Evolutionary conservation across 352 stramenopile species (phyloP).

Genomic region (Pythium monospermum): DNA sequence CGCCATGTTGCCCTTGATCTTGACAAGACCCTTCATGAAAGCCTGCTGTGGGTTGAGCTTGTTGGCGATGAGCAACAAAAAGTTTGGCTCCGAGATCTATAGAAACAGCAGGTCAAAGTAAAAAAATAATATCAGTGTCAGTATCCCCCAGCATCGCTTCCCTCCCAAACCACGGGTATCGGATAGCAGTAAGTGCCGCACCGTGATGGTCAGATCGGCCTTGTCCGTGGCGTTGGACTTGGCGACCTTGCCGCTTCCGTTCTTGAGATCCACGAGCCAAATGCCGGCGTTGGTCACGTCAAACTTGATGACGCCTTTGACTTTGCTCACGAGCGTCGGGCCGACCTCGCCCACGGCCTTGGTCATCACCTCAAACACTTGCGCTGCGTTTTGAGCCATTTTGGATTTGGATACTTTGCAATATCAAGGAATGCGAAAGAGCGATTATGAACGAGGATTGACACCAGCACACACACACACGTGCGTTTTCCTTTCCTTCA

Average conservation of each 20-base stretch:
- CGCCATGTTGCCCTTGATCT: slow-evolving; percentile 95
- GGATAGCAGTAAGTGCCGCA: slow-evolving; percentile 9
- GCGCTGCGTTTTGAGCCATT: slow-evolving; percentile 40
- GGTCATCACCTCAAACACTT: slow-evolving; percentile 72
- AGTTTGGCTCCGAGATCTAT: slow-evolving; percentile 66
- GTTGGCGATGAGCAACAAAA: slow-evolving; percentile 74
- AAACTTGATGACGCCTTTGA: slow-evolving; percentile 82
- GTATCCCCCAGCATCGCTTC: too few relatives aligned
- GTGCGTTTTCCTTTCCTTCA: too few relatives aligned
- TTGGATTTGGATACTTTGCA: too few relatives aligned
- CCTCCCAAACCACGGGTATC: background rate
- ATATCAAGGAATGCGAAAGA: slow-evolving; percentile 19
- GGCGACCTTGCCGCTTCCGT: slow-evolving; percentile 58
- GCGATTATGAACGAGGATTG: background rate
- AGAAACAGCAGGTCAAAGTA: too few relatives aligned
- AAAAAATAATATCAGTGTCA: too few relatives aligned
- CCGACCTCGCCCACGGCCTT: slow-evolving; percentile 62
- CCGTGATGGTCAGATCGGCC: slow-evolving; percentile 71
- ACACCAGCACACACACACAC: background rate
- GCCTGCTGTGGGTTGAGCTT: slow-evolving; percentile 92
- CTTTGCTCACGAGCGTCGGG: slow-evolving; percentile 60
- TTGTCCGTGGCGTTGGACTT: slow-evolving; percentile 42
- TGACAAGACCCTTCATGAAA: slow-evolving; percentile 93
- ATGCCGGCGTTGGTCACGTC: slow-evolving; percentile 57
- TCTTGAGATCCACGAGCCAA: slow-evolving; percentile 81